Evolutionary conservation across 2,329 filamentous ascomycete species (phyloP).

Genomic region (Aspergillus nomiae): DNA sequence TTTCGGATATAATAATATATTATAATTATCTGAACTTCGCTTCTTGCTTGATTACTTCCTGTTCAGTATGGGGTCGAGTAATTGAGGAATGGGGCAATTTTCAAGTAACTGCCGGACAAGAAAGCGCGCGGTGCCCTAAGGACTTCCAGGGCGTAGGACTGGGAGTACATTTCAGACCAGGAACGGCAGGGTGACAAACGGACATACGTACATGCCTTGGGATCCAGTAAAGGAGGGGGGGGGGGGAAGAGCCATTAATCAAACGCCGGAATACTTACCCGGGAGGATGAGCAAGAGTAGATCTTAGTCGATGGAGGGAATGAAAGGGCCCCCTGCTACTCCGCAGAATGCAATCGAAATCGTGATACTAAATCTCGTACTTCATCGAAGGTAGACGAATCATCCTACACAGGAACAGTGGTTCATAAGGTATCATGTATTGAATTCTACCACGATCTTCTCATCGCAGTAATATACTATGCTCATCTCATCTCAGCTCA

Average conservation of each 20-base stretch:
- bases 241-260: not conserved
- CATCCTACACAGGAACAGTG: not conserved
- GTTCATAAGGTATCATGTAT: conserved; percentile 2
- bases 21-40: not conserved
- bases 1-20: not conserved
- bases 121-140: no score
- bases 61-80: not conserved
- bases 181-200: not conserved
- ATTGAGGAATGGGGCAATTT: not conserved
- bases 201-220: not conserved
- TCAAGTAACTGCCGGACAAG: not conserved
- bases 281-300: not conserved
- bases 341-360: not conserved
- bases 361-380: not conserved
- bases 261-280: not conserved
- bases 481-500: conserved; percentile 2
- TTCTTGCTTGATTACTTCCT: no score
- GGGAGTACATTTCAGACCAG: not conserved
- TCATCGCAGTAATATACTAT: conserved; percentile 1
- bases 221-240: not conserved
- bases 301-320: not conserved
- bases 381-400: not conserved
- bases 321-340: not conserved
- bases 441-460: not conserved
- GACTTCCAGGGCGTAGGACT: no score